Base-by-base conservation (phyloP, 257 asterid genomes). In the Craterostigma plantagineum region DNA sequence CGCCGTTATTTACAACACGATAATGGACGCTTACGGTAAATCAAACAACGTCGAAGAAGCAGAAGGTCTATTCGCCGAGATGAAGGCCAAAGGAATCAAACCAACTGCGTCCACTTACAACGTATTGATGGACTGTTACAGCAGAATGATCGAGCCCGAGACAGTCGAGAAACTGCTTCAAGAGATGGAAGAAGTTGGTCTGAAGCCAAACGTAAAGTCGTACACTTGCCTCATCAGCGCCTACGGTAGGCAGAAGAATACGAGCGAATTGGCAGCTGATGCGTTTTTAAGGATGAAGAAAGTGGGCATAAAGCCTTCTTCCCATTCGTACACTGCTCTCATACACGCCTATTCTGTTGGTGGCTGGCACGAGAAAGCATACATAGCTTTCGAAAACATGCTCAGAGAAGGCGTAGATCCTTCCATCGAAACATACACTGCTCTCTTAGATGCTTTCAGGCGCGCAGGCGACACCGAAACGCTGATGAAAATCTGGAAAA, bases 301-400 rank as follows among this genome's bases (percentile, higher is more conserved):
- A 43, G 73, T 46, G 7, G 93, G 93, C 39, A 79, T 87, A 53
- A 70, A 67, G 54, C 98, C 98, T 18, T 67, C 76, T 16, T 74
- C 98, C 11, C 75, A 82, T 67, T 82, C 93, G 2, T 87, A 87
- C 51, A 82, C 98, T 0, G 87, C 93, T 58, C 93, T 87, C 39
- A 68, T 87, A 43, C 95, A 87, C 30, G 95, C 95, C 3, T 79
- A 76, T 51, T 68, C 95, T 0, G 63, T 74, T 9, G 52, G 69
- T 52, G 71, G 83, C 18, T 82, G 92, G 92, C 95, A 87, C 17
- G 92, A 82, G 61, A 87, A 87, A 59, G 93, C 95, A 35, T 63
- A 57, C 37, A 38, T 61, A 12, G 69, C 92, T 36, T 87, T 82
- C 37, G 72, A 82, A 35, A 68, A 70, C 42, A 79, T 87, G 98